Base-by-base conservation (phyloP, 1,284 basidiomycete species). In the Leucoagaricus sp. region DNA sequence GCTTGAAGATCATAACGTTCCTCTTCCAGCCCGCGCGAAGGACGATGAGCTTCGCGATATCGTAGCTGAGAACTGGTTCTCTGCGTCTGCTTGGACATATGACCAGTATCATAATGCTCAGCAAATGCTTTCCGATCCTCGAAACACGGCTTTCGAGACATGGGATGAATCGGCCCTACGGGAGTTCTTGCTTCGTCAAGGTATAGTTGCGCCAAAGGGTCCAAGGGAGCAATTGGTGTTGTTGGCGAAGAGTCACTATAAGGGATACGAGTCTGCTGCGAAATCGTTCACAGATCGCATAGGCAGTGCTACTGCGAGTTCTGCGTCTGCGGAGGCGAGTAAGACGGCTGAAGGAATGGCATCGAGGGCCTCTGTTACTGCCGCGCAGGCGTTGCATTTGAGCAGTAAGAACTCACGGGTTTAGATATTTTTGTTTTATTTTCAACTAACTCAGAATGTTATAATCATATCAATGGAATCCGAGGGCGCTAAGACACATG, bases 101-200 rank as follows among this genome's bases (percentile, higher is more conserved):
- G 81, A 90, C 61, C 81, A 91, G 69, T 84, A 85, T 69, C 63
- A 72, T 49, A 70, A 73, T 33, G 89, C 87, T 4, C 90, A 93
- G 70, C 80, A 84, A 62, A 74, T 81, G 26, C 92, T 91, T 63
- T 73, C 80, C 47, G 76, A 84, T 57, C 31, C 84, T 54, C 79
- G 82, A 68, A 74, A 80, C 6, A 71, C 77, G n/a, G 69, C 80
- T 2, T 87, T 89, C 57, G 86, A 89, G 53, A 72, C 75, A 4
- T 96, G 93, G 93, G 85, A 91, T 65, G 93, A 96, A 67, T 87
- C 85, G 26, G 81, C 82, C 47, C 77, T 96, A 26, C 83, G 93
- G 63, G 77, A 89, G 62, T 96, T 89, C 73, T 78, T 97, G n/a
- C 82, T 96, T 57, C 84, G 93, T 66, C 87, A 94, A 61, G 94